phyloP scores from a whole-genome alignment of 2,329 filamentous ascomycete genomes.

The Colletotrichum acutatum region DNA sequence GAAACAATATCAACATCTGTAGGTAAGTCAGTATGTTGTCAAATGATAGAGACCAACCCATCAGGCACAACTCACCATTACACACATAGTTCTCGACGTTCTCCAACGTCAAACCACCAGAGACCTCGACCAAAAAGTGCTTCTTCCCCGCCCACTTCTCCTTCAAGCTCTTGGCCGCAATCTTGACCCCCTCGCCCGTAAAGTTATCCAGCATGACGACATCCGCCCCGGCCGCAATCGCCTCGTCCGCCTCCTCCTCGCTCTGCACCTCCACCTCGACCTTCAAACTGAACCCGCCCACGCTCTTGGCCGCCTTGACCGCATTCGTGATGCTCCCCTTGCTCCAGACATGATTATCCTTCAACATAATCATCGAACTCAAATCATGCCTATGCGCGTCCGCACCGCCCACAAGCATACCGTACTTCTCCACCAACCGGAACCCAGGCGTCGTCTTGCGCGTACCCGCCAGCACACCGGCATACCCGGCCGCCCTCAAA shows the following conservation, averaged over 20 bases:
- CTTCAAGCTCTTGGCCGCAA: conserved; percentile 80
- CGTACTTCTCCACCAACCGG: conserved; percentile 96
- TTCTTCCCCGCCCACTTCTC: conserved; percentile 80
- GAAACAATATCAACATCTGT: conserved; percentile 93
- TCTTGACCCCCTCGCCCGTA: conserved; percentile 78
- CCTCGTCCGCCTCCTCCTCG: conserved; percentile 89
- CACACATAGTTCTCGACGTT: conserved; percentile 88
- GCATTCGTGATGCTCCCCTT: conserved; percentile 87
- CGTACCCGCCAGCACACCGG: conserved; percentile 89
- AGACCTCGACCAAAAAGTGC: conserved; percentile 89
- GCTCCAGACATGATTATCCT: conserved; percentile 98
- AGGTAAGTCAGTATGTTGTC: not conserved
- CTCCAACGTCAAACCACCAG: conserved; percentile 85
- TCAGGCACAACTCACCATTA: conserved; percentile 63
- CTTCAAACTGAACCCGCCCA: conserved; percentile 91
- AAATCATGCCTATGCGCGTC: conserved; percentile 94
- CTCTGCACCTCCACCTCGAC: conserved; percentile 95
- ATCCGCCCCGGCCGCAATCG: conserved; percentile 90
- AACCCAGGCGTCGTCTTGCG: conserved; percentile 98
- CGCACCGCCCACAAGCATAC: conserved; percentile 92
- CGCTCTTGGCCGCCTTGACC: conserved; percentile 83
- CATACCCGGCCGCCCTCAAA: conserved; percentile 76
- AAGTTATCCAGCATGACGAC: conserved; percentile 99
- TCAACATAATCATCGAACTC: conserved; percentile 96
- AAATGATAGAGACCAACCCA: not conserved